Evolutionary conservation across 2,329 filamentous ascomycete species (phyloP), one percentile per base, ranked within the genome.

Genomic region (Aureobasidium zeae): DNA sequence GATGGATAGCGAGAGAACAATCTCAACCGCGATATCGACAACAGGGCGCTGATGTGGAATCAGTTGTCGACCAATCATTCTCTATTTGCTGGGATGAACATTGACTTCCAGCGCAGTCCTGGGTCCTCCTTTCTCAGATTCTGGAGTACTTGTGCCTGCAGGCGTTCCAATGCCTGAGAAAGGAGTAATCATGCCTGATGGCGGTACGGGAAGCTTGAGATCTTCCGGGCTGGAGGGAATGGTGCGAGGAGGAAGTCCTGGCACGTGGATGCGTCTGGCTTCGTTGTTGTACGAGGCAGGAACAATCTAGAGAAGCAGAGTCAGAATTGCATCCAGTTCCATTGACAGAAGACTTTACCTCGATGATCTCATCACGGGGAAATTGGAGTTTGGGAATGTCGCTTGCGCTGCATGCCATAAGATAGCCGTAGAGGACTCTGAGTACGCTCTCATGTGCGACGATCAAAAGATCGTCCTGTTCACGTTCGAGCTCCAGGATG

Each of bases 401-500:
- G 63, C 83, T 83, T 7, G 93, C 88, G 60, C 89, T 91, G 66
- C 91, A 96, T 54, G 94, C 91, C 91, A 98, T 98, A 28, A 98
- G 72, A 63, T 98, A 98, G 17, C 88, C 88, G 60, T 98, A 98
- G 3, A 98, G 74, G 17, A 98, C 91, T 31, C 91, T 84, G 34
- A 98, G 74, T n/a, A 98, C 91, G 39, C 86, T 94, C 63, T 98
- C 91, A 62, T 98, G 91, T 1, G 91, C 91, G 53, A 98, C 95
- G 58, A 98, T 95, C 42, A 98, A 75, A n/a, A 98, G 74, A 60
- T 98, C 91, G 52, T 93, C 94, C 55, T 95, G 86, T 66, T 98
- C 91, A 31, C 91, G 81, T 68, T 98, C 91, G 11, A 98, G 76
- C 62, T 98, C 91, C 21, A 98, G 76, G 57, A 98, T 98, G 57